Conservation (phyloP, 495 filamentous ascomycete genomes). For the Tuber umbilicatum region DNA sequence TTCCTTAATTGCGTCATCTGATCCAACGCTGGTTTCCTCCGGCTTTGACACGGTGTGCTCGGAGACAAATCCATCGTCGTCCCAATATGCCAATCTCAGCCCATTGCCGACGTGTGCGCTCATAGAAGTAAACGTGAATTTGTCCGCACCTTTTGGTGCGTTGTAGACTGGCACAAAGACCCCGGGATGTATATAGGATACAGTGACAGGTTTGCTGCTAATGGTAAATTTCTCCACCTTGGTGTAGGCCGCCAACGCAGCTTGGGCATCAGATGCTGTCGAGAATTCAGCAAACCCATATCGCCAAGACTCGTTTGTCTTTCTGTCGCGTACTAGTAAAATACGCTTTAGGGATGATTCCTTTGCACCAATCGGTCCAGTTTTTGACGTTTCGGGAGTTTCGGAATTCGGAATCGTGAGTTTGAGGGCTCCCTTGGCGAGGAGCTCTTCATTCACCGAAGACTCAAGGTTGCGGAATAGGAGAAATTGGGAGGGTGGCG, state of each 20-base stretch:
- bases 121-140: constrained; percentile 66
- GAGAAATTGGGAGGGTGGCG: constrained; percentile 73
- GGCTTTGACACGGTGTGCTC: constrained; percentile 57
- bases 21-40: constrained; percentile 38
- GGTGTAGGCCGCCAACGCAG: constrained; percentile 65
- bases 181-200: constrained; percentile 77
- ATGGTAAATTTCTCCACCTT: constrained; percentile 80
- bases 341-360: constrained; percentile 71
- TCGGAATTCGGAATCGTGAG: constrained; percentile 46
- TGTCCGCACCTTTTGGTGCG: constrained; percentile 49
- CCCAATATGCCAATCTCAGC: constrained; percentile 74
- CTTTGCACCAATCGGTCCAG: constrained; percentile 56
- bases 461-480: constrained; percentile 69
- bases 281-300: constrained; percentile 89
- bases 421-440: constrained; percentile 73
- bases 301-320: constrained; percentile 69
- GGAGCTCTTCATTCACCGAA: constrained; percentile 66
- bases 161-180: constrained; percentile 76
- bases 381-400: constrained; percentile 23
- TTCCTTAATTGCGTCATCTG: constrained; percentile 27
- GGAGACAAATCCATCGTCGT: constrained; percentile 67
- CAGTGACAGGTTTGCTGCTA: constrained; percentile 64
- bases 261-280: constrained; percentile 67
- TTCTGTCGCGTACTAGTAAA: constrained; percentile 68
- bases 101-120: constrained; percentile 54